Conservation (phyloP, 1,284 basidiomycete species). For the Rhodotorula sp. region DNA sequence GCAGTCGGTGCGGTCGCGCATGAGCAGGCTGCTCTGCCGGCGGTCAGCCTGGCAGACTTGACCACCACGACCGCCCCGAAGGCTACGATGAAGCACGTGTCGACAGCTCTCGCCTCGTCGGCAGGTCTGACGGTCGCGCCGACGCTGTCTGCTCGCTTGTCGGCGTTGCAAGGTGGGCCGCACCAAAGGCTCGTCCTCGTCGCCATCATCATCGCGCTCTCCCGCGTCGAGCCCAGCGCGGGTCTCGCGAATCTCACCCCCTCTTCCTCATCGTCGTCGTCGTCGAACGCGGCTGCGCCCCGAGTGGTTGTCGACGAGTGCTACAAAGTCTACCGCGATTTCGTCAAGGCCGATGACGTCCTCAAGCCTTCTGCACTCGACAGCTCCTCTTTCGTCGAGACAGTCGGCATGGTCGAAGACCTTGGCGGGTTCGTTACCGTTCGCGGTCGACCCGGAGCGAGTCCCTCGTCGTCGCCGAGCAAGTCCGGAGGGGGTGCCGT, state of each 20-base stretch:
- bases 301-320: constrained; percentile 15
- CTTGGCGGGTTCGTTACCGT: constrained; percentile 18
- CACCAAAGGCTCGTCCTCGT: constrained; percentile 32
- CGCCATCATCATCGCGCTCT: constrained; percentile 24
- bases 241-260: neutral
- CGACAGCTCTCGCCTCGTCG: constrained; percentile 45
- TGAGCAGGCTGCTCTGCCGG: neutral
- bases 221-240: constrained; percentile 3
- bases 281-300: neutral
- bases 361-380: constrained; percentile 1
- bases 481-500: neutral
- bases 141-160: constrained; percentile 18
- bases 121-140: constrained; percentile 15
- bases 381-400: constrained; percentile 7
- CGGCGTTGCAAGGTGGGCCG: constrained; percentile 14
- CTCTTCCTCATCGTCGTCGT: neutral
- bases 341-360: constrained; percentile 6
- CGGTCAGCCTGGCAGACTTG: neutral
- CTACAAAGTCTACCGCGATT: constrained; percentile 23
- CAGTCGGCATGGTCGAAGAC: constrained; percentile 30
- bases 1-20: constrained; percentile 44
- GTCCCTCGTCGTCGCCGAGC: constrained; percentile 5
- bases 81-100: constrained; percentile 46
- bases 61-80: constrained; percentile 40
- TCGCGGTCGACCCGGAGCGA: constrained; percentile 2